Base-by-base conservation (phyloP, 2,329 filamentous ascomycete species). In the Triangularia verruculosa region DNA sequence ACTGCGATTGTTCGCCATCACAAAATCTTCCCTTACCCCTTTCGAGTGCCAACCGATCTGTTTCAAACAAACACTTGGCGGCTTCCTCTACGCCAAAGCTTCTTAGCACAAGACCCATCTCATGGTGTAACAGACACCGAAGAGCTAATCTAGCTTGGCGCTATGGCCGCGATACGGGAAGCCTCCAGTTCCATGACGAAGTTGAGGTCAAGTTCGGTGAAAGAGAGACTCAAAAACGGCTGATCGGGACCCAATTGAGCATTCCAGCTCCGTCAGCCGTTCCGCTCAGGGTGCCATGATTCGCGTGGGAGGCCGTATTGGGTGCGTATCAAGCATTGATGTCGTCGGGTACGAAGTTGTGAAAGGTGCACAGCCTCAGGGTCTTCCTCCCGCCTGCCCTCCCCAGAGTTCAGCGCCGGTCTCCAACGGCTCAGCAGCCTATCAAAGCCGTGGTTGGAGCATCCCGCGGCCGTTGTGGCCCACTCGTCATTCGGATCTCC, bases 321-420 rank as follows among this genome's bases (percentile, higher is more conserved):
- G 30, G 28, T 57, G 54, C 15, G 15, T 20, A 53, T 17, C 30
- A 15, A 30, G 25, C 22, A 53, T 39, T 61, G 57, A 47, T 55
- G 57, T 52, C 39, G 39, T 47, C 39, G 39, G 39, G 39, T 47
- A 47, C 39, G 39, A 47, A 47, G 39, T 47, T 47, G 39, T 20
- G 57, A 7, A 61, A 39, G 47, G 47, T 63, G 66, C 68, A 70
- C 68, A 68, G 68, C 68, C 68, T 69, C 67, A 67, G 61, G 32
- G 13, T 59, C 62, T 61, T 61, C 34, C 34, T 61, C 62, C 34
- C 34, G 34, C 13, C 34, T 43, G 34, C 34, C 34, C 61, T 53
- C 55, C 62, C 58, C 57, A 56, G 34, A 34, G 34, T 63, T 63
- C 60, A 66, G 63, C 63, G 39, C 61, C 22, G 34, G 51, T 54